These are phyloP conservation scores for Gracilaria caudata DNA, from an alignment of 23 red algal genomes.

Conservation along the genomic window DNA sequence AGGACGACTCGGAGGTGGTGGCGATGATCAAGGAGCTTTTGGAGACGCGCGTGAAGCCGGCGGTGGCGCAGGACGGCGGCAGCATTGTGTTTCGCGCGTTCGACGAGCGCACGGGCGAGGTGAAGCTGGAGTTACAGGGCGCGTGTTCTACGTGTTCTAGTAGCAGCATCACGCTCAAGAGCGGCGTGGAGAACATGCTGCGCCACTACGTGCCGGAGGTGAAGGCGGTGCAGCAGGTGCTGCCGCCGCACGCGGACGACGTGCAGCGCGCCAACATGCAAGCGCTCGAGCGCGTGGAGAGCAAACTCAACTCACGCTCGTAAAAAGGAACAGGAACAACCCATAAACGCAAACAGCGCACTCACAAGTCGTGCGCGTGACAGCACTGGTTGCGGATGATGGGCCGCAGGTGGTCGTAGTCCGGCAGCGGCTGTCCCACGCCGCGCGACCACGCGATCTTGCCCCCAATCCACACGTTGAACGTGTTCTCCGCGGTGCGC, in stretches of 20 bases:
- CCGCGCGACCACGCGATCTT: constrained; percentile 69
- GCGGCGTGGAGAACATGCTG: constrained; percentile 99
- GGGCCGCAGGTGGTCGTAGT: constrained; percentile 60
- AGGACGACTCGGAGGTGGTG: constrained; percentile 90
- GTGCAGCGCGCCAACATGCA: constrained; percentile 40
- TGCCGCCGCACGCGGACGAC: constrained; percentile 26
- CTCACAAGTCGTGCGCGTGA: background rate
- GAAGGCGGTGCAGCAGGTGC: constrained; percentile 85
- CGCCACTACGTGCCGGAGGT: constrained; percentile 99
- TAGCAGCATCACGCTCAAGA: constrained; percentile 95
- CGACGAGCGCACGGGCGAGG: constrained; percentile 75
- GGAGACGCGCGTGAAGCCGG: constrained; percentile 96
- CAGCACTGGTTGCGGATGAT: constrained; percentile 67
- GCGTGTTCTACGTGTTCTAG: constrained; percentile 91
- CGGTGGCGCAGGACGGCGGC: constrained; percentile 98
- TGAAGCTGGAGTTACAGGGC: constrained; percentile 92
- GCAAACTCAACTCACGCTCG: constrained; percentile 18
- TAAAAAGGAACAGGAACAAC: background rate
- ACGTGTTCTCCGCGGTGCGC: constrained; percentile 42
- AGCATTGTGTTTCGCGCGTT: constrained; percentile 94
- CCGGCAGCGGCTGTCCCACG: constrained; percentile 55
- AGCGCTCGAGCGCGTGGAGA: constrained; percentile 45
- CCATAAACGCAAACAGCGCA: background rate
- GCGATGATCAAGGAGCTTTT: constrained; percentile 99
- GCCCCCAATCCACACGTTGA: constrained; percentile 68